Evolutionary conservation across 2,329 filamentous ascomycete species (phyloP), one percentile per base, ranked within the genome.

Genomic region (Pseudocercospora pini-densiflorae): DNA sequence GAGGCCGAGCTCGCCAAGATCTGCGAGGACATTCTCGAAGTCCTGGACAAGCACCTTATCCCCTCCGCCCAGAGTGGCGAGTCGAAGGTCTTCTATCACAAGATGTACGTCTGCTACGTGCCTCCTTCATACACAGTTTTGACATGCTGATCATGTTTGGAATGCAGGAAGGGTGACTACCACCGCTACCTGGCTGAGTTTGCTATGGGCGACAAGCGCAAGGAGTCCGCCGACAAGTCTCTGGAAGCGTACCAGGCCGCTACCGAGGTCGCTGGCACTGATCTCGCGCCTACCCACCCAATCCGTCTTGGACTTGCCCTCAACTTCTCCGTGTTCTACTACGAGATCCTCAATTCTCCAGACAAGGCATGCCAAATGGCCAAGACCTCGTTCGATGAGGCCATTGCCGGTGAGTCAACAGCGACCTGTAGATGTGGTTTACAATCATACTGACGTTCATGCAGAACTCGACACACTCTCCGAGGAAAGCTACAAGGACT

Each of bases 51-150:
- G 84, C 92, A 94, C 86, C 87, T 98, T 78, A 97, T 98, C 78
- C 92, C 93, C 76, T 95, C 92, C 77, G 94, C 94, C 76, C 91
- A 95, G 87, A 93, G 89, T 78, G 94, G 94, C 83, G 94, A 98
- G 87, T 97, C 93, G 78, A 97, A 97, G 90, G 94, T 98, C 77
- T 98, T 98, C 86, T 97, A 97, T 87, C 94, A 98, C 91, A 98
- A 98, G 91, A 98, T 98, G 93, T 96, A 82, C 75, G 88, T 80
- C 21, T 45, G n/a, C 12, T 6, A 23, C 24, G 49, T 51, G 21
- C 55, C 16, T 24, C 47, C 14, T 45, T 6, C 43, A n/a, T 14
- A 29, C 19, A 33, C 51, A 27, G 51, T n/a, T 24, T 2, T 24
- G 31, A 14, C 40, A 43, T 61, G 59, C 66, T 69, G 66, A 70